These are phyloP conservation scores for Botrytis hyacinthi DNA, from an alignment of 2,329 filamentous ascomycete species.

Conservation along the genomic window DNA sequence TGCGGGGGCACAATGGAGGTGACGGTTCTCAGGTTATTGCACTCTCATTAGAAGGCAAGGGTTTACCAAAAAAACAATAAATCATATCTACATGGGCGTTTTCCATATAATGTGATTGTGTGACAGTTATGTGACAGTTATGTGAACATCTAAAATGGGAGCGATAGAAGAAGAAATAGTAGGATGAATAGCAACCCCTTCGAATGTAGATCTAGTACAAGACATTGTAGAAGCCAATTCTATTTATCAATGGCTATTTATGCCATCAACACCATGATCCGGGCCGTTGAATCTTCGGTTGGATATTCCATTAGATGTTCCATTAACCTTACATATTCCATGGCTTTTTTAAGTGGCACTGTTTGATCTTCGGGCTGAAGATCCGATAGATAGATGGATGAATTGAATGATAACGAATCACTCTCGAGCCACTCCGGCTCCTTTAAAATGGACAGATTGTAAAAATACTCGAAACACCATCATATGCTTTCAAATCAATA, in stretches of 20 bases:
- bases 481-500: slow-evolving; percentile 13
- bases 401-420: neutral
- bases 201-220: neutral
- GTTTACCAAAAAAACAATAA: slow-evolving; percentile 1
- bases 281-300: slow-evolving; percentile 3
- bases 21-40: neutral
- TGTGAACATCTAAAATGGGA: neutral
- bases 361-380: neutral
- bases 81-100: neutral
- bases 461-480: neutral
- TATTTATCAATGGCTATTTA: neutral
- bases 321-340: neutral
- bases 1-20: neutral
- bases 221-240: neutral
- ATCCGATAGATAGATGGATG: too few relatives aligned
- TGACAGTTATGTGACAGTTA: neutral
- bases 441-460: neutral
- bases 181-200: neutral
- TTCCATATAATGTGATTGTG: neutral
- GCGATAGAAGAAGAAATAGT: neutral
- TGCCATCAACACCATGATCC: neutral
- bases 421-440: slow-evolving; percentile 11
- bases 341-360: neutral
- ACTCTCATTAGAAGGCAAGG: neutral
- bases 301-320: neutral